Evolutionary conservation across 352 stramenopile genomes (phyloP), one percentile per base, ranked within the genome.

Genomic region (Globisporangium orthogonon): DNA sequence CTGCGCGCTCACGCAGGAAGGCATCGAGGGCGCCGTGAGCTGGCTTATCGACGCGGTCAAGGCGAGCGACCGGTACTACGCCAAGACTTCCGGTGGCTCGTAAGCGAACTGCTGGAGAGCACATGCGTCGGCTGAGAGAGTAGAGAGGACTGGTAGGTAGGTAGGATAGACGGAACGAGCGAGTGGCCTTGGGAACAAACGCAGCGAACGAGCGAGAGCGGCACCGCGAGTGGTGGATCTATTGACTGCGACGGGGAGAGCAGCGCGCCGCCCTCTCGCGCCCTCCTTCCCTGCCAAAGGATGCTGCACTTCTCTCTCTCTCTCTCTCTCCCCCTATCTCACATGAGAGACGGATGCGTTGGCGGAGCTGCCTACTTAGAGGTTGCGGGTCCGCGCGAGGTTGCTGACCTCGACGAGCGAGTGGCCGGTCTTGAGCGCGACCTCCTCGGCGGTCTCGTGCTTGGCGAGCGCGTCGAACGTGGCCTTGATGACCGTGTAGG

Each of bases 391-490:
- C 56, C 79, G 77, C 56, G 80, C 80, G 48, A 92, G 64, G 50
- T 82, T 89, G 65, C 76, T 91, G 62, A 92, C 70, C 62, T 92
- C 83, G 37, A 88, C 76, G 53, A 92, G 78, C 47, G 78, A 89
- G 66, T 89, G 78, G 63, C 82, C 95, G 30, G 92, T 95, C 76
- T 97, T 97, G 63, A 97, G 75, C 52, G 93, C 90, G 66, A 98
- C 91, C 52, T 97, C 86, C 62, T 98, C 89, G 30, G 96, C 80
- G 37, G 86, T 97, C 72, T 98, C 90, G 71, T 98, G 95, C 62
- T 96, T 97, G 64, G 85, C 67, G 33, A 98, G 71, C 17, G 95
- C 95, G 61, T 98, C 92, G 67, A 98, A 98, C 30, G 93, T 98
- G 15, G 95, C 94, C 62, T 92, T 88, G 55, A 98, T 91, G 37